Conservation (phyloP, 2,329 filamentous ascomycete genomes). For the Fusarium devonianum region DNA sequence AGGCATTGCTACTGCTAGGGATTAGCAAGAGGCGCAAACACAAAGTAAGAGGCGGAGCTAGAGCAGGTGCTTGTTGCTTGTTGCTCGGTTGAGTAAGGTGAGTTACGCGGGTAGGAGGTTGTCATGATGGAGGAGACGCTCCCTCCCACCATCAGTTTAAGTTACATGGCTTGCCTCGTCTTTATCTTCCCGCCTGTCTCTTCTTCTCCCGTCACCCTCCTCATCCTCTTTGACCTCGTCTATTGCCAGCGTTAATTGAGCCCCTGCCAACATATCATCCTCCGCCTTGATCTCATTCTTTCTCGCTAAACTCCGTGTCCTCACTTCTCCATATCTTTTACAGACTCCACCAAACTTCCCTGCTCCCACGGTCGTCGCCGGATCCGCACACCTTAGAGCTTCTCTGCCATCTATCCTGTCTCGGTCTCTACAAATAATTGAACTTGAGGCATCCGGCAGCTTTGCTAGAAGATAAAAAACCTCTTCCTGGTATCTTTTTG, state of each 20-base stretch:
- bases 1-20: background rate
- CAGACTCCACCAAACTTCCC: constrained; percentile 26
- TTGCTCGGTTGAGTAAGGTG: too few species aligned
- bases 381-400: constrained; percentile 24
- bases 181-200: constrained; percentile 7
- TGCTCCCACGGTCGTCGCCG: constrained; percentile 23
- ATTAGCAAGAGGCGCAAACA: constrained; percentile 1
- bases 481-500: background rate
- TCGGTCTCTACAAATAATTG: background rate
- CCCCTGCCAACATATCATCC: constrained; percentile 11
- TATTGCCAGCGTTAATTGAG: constrained; percentile 20
- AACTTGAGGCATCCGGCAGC: background rate
- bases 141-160: constrained; percentile 6
- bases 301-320: constrained; percentile 13
- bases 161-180: constrained; percentile 4
- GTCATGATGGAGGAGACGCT: constrained; percentile 31
- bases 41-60: constrained; percentile 4
- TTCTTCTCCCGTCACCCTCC: constrained; percentile 1
- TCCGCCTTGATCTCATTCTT: constrained; percentile 1
- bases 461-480: background rate
- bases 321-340: constrained; percentile 20
- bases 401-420: constrained; percentile 2
- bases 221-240: constrained; percentile 1
- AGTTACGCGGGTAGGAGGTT: constrained; percentile 10
- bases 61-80: constrained; percentile 11